Evolutionary conservation across 2,329 filamentous ascomycete genomes (phyloP).

Genomic region (Aspergillus uvarum): DNA sequence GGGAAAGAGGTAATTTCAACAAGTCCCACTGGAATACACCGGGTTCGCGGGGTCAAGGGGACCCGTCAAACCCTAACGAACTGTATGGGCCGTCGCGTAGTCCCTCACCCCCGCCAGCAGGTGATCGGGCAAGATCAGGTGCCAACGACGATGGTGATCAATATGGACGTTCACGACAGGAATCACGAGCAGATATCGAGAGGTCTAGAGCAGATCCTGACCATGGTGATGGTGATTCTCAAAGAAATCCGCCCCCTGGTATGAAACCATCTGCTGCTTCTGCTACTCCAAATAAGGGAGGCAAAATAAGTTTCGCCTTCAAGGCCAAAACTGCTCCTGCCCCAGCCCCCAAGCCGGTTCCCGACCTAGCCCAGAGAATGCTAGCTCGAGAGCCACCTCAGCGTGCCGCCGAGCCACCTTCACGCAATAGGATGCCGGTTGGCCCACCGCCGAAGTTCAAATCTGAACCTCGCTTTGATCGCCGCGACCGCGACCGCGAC

Average conservation of each 20-base stretch:
- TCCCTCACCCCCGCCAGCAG: constrained; percentile 31
- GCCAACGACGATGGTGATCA: constrained; percentile 60
- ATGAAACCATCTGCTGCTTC: constrained; percentile 56
- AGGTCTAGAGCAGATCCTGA: constrained; percentile 48
- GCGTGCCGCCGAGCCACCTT: constrained; percentile 30
- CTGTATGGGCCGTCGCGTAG: constrained; percentile 36
- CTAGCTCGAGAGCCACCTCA: constrained; percentile 42
- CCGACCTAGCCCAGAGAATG: constrained; percentile 51
- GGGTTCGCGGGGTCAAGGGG: constrained; percentile 54
- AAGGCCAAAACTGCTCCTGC: constrained; percentile 70
- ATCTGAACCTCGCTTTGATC: constrained; percentile 43
- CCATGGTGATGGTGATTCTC: constrained; percentile 38
- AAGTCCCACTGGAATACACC: constrained; percentile 70
- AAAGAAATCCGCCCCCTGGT: constrained; percentile 54
- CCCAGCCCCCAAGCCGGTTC: constrained; percentile 52
- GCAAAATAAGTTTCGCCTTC: constrained; percentile 91
- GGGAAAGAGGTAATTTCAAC: constrained; percentile 63
- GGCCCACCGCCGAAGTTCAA: constrained; percentile 41
- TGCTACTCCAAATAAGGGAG: constrained; percentile 53
- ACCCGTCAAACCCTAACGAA: constrained; percentile 42
- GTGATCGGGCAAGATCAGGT: constrained; percentile 34
- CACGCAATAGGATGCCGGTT: constrained; percentile 41
- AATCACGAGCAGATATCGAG: constrained; percentile 64
- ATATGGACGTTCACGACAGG: constrained; percentile 61
- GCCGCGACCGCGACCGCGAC: constrained; percentile 46